Conservation (phyloP, 2,329 filamentous ascomycete genomes). For the Mycocentrospora acerina region DNA sequence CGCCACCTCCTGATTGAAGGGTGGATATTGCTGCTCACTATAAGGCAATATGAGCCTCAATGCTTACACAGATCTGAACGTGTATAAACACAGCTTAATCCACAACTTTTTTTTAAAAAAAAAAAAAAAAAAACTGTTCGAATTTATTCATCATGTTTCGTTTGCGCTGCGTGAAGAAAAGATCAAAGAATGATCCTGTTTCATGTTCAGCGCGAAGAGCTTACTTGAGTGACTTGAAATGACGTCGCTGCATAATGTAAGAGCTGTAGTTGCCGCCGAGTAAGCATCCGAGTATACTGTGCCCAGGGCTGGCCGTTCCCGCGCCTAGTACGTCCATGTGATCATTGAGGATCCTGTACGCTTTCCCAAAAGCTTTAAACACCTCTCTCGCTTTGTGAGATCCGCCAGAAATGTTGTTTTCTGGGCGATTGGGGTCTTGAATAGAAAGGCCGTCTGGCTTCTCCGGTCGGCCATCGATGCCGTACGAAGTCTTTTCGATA, state of each 20-base stretch:
- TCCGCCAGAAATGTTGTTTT: slow-evolving; percentile 89
- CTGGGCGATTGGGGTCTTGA: slow-evolving; percentile 81
- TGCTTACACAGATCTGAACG: too few species aligned
- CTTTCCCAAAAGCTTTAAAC: slow-evolving; percentile 65
- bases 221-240: slow-evolving; percentile 48
- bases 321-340: slow-evolving; percentile 51
- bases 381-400: slow-evolving; percentile 71
- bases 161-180: too few species aligned
- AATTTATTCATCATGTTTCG: not conserved
- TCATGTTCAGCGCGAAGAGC: slow-evolving; percentile 13
- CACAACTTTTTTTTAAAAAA: not conserved
- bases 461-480: slow-evolving; percentile 34
- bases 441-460: slow-evolving; percentile 70
- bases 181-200: slow-evolving; percentile 1
- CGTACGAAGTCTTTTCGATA: slow-evolving; percentile 60
- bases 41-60: slow-evolving; percentile 5
- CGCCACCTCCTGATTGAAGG: too few species aligned
- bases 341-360: slow-evolving; percentile 41
- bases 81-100: too few species aligned
- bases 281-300: slow-evolving; percentile 70
- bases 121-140: too few species aligned
- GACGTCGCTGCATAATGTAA: slow-evolving; percentile 69
- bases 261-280: slow-evolving; percentile 77
- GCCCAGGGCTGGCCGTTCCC: slow-evolving; percentile 16
- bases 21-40: slow-evolving; percentile 6